A percentile compares a stretch with the other conserved stretches of the same genome.
phyloP scores from a whole-genome alignment of 2,329 filamentous ascomycete species.

The Endoconidiophora polonica region DNA sequence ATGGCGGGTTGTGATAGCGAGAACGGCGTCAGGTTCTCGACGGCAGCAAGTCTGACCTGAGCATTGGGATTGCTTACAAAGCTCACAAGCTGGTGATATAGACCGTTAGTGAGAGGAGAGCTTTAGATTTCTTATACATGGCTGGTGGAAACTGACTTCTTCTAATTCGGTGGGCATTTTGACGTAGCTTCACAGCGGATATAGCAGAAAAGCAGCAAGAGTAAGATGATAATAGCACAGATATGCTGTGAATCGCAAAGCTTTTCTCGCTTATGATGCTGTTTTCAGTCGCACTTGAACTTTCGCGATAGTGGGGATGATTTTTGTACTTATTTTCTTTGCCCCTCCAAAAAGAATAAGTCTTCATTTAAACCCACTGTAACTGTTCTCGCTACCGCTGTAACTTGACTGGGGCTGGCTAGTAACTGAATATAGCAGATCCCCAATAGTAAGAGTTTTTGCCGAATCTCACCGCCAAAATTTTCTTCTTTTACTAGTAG shows the following conservation, averaged over 20 bases:
- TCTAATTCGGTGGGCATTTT: conserved; percentile 62
- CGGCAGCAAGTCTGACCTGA: conserved; percentile 71
- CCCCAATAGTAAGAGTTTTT: conserved; percentile 1
- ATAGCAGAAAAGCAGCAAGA: not conserved
- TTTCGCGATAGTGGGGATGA: conserved; percentile 4
- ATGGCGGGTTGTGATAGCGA: conserved; percentile 55
- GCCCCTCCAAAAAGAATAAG: not conserved
- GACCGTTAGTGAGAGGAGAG: conserved; percentile 4
- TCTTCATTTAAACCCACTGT: too few relatives aligned
- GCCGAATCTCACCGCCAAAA: conserved; percentile 12
- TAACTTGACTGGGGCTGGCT: too few relatives aligned
- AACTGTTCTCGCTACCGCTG: too few relatives aligned
- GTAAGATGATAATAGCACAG: too few relatives aligned
- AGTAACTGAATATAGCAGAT: too few relatives aligned
- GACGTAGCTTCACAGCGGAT: not conserved
- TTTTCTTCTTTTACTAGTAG: conserved; percentile 2
- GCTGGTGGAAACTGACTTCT: conserved; percentile 36
- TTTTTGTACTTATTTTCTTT: not conserved
- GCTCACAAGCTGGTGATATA: conserved; percentile 53
- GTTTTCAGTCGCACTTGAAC: not conserved
- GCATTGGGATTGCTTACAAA: conserved; percentile 88
- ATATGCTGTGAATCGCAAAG: too few relatives aligned
- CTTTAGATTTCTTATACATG: too few relatives aligned
- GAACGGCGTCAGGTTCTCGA: conserved; percentile 75
- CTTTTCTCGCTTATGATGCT: too few relatives aligned